Base-by-base conservation (phyloP, 371 early-diverging fungal species). In the Mortierella sp. region DNA sequence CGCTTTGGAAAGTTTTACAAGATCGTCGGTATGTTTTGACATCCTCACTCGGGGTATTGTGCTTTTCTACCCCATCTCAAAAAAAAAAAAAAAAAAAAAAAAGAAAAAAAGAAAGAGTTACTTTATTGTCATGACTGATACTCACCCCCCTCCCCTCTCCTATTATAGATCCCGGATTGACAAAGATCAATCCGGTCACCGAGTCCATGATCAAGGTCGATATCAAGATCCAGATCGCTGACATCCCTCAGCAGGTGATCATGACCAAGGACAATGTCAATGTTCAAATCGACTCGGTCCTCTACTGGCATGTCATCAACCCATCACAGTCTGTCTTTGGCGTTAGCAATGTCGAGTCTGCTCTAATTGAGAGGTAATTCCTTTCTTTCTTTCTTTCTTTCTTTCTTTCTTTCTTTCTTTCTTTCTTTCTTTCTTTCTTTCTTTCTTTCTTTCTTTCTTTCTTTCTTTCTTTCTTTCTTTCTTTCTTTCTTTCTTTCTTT, bases 1-100 rank as follows among this genome's bases (percentile, higher is more conserved):
- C 87, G 91, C 15, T 96, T 94, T 74, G 97, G 97, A 18, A 89
- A 92, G 62, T 95, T 90, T 75, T 94, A 93, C 86, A 92, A 92
- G 81, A 89, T 89, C 46, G 94, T 93, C 4, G 65, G 65, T 65
- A 57, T 21, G 57, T 23, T 30, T 44, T 3, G 14, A 3, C 15
- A n/a, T n/a, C 44, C 44, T 12, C 28, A 4, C 18, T 12, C 30
- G 50, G 21, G 21, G 21, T 14, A 14, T 4, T 50, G 50, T 11
- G n/a, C n/a, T n/a, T n/a, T n/a, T n/a, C n/a, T n/a, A n/a, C n/a
- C n/a, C n/a, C n/a, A n/a, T n/a, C n/a, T n/a, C n/a, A n/a, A n/a
- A n/a, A n/a, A n/a, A n/a, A n/a, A n/a, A n/a, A n/a, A n/a, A n/a
- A n/a, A n/a, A n/a, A n/a, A n/a, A n/a, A n/a, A n/a, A n/a, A n/a